phyloP scores from a whole-genome alignment of 805 yeast genomes.

The Cyberlindnera japonica region DNA sequence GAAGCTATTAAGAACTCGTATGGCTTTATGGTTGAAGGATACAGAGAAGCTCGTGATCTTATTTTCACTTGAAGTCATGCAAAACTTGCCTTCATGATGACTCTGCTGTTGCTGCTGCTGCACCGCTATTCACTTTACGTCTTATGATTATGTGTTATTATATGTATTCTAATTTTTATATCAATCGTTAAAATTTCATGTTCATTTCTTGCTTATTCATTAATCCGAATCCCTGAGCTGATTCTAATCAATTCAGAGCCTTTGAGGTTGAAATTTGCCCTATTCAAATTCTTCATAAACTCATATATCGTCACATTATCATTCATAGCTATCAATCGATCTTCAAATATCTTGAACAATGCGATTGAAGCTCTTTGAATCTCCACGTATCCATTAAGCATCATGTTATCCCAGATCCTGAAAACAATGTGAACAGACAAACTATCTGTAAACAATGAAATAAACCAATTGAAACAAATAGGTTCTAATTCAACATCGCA shows the following conservation, averaged over 20 bases:
- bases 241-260: conserved; percentile 23
- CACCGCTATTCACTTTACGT: too few relatives aligned
- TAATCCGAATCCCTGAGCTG: conserved; percentile 15
- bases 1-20: neutral
- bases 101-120: too few relatives aligned
- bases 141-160: too few relatives aligned
- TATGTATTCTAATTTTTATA: too few relatives aligned
- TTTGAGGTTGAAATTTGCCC: conserved; percentile 24
- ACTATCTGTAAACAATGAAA: conserved; percentile 49
- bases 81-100: too few relatives aligned
- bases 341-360: conserved; percentile 36
- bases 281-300: conserved; percentile 32
- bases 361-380: conserved; percentile 35
- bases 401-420: conserved; percentile 48
- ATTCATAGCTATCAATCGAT: conserved; percentile 26
- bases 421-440: conserved; percentile 49
- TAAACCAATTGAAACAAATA: conserved; percentile 55
- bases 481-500: conserved; percentile 44
- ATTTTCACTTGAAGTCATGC: neutral
- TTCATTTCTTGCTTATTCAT: too few relatives aligned
- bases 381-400: conserved; percentile 37
- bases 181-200: too few relatives aligned
- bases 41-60: conserved; percentile 4
- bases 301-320: conserved; percentile 34
- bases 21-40: conserved; percentile 1